Evolutionary conservation across 2,329 filamentous ascomycete species (phyloP).

Genomic region (Xenoacremonium recifei): DNA sequence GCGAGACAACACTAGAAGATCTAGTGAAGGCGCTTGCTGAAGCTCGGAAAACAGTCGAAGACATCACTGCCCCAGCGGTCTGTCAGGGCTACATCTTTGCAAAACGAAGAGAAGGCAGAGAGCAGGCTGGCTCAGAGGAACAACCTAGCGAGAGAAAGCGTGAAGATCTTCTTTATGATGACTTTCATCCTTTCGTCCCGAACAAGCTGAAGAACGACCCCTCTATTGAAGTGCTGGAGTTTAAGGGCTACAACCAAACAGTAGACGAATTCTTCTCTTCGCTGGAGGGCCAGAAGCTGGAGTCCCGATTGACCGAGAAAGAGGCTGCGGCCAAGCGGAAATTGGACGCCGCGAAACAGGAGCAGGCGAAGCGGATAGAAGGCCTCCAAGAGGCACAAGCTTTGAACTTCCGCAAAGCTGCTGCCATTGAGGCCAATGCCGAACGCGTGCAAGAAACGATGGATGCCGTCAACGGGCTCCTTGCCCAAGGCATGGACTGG

Average conservation of each 20-base stretch:
- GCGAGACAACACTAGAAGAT: conserved; percentile 61
- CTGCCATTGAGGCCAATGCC: conserved; percentile 85
- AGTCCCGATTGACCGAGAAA: conserved; percentile 77
- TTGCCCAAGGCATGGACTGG: conserved; percentile 97
- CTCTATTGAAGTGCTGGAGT: conserved; percentile 67
- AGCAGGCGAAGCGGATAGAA: conserved; percentile 82
- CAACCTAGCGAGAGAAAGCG: conserved; percentile 28
- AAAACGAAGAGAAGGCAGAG: conserved; percentile 47
- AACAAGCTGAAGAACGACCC: conserved; percentile 71
- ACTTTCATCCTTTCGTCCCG: conserved; percentile 92
- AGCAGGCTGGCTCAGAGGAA: conserved; percentile 30
- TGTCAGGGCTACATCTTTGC: conserved; percentile 88
- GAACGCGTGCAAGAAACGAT: conserved; percentile 91
- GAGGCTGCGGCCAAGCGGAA: conserved; percentile 81
- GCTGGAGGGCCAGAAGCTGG: conserved; percentile 87
- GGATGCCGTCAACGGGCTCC: conserved; percentile 87
- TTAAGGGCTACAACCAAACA: conserved; percentile 85
- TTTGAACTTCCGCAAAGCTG: conserved; percentile 82
- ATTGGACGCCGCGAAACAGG: conserved; percentile 77
- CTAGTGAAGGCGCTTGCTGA: conserved; percentile 68
- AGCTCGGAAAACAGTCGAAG: conserved; percentile 67
- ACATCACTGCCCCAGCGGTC: conserved; percentile 63
- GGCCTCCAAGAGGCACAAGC: conserved; percentile 79
- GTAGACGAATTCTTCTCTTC: conserved; percentile 98
- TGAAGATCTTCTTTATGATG: conserved; percentile 72